A percentile compares a stretch with the other conserved stretches of the same genome.
Conservation (phyloP, 805 yeast species). For the Cyberlindnera nakhonratchasimensis region DNA sequence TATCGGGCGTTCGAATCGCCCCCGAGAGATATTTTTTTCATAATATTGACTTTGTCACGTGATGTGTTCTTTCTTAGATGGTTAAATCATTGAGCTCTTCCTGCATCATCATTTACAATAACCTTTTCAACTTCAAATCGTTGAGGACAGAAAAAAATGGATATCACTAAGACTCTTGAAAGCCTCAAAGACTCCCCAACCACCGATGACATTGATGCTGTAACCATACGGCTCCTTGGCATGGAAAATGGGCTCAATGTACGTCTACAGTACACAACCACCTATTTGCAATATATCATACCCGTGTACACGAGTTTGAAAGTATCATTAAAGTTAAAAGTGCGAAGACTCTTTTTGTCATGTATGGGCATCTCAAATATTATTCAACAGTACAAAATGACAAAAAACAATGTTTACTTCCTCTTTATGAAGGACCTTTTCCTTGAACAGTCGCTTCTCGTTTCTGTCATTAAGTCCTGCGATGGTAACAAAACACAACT, state of each 20-base stretch:
- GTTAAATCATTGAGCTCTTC: no score
- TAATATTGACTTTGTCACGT: no score
- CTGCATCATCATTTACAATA: background rate
- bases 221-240: slow-evolving; percentile 10
- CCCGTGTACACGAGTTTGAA: slow-evolving; percentile 25
- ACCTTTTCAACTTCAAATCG: background rate
- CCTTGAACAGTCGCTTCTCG: slow-evolving; percentile 17
- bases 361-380: slow-evolving; percentile 21
- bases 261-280: slow-evolving; percentile 16
- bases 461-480: slow-evolving; percentile 8
- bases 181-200: slow-evolving; percentile 15
- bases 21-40: slow-evolving; percentile 41
- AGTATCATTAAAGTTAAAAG: slow-evolving; percentile 7
- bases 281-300: slow-evolving; percentile 21
- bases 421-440: slow-evolving; percentile 22
- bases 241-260: slow-evolving; percentile 11
- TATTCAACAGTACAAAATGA: slow-evolving; percentile 18
- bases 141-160: background rate
- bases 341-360: slow-evolving; percentile 20
- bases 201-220: slow-evolving; percentile 12
- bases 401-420: slow-evolving; percentile 23
- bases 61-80: no score
- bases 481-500: slow-evolving; percentile 12
- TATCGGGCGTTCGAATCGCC: slow-evolving; percentile 51
- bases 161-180: background rate